Base-by-base conservation (phyloP, 305 asterid species). In the Plantago lanceolata region DNA sequence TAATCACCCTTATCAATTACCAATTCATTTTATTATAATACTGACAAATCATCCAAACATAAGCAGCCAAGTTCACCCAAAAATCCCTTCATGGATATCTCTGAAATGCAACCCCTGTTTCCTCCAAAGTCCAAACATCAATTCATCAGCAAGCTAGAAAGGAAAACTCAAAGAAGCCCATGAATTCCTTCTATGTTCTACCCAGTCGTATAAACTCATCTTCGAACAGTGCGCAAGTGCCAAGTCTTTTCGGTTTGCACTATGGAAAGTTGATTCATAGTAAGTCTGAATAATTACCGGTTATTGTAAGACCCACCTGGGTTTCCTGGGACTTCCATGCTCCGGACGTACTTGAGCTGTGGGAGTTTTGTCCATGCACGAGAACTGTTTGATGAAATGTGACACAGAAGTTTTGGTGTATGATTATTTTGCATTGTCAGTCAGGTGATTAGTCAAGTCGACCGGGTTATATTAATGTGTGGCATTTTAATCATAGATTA, bases 341-440 rank as follows among this genome's bases (percentile, higher is more conserved):
- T 82, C 2, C 60, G 26, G 0, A 79, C 78, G 91, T 84, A 76
- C n/a, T 60, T 71, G 7, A 79, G 73, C 2, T 79, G 89, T 13
- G 82, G 84, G 65, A 68, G 76, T 49, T 29, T 75, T n/a, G 43
- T 15, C 13, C 77, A 81, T 47, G 93, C 89, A 11, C 77, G 79
- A 51, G 71, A 57, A 35, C 20, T 85, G 84, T 85, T 83, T 48
- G 87, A 85, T 21, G 76, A 83, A 83, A 79, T 79, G 89, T 43
- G 63, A 12, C 72, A 77, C 0, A 77, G 73, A 77, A 73, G 64
- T 40, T 31, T 66, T 15, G 76, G 59, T 48, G 63, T 84, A 3
- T 79, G 85, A 71, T 83, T 13, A 71, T 83, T n/a, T n/a, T n/a
- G n/a, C n/a, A n/a, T n/a, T n/a, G n/a, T n/a, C n/a, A n/a, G n/a